Evolutionary conservation across 768 basidiomycete genomes (phyloP).

Genomic region (Hortiboletus campestris): DNA sequence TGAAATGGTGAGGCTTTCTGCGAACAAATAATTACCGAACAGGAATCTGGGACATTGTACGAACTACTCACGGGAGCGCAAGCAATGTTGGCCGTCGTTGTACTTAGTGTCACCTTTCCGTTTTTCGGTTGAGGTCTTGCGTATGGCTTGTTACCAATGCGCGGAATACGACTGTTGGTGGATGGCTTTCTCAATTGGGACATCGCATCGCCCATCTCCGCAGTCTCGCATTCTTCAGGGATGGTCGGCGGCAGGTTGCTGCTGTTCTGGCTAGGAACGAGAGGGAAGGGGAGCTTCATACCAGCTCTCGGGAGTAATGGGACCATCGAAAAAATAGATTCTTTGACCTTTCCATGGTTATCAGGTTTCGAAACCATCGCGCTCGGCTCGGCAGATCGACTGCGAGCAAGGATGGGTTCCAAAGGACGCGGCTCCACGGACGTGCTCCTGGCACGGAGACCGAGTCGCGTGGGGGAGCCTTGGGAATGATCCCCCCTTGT

Average conservation of each 20-base stretch:
- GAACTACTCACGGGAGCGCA: conserved; percentile 19
- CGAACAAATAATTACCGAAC: background rate
- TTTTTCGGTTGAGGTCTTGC: conserved; percentile 34
- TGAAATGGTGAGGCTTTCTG: conserved; percentile 13
- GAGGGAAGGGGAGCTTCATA: conserved; percentile 29
- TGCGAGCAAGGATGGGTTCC: conserved; percentile 13
- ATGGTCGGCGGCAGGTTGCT: conserved; percentile 28
- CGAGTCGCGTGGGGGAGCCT: conserved; percentile 17
- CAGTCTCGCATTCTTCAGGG: conserved; percentile 31
- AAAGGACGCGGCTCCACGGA: conserved; percentile 37
- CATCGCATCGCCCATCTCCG: conserved; percentile 27
- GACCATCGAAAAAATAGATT: conserved; percentile 21
- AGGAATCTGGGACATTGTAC: background rate
- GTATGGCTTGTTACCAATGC: conserved; percentile 60
- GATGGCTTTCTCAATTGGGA: conserved; percentile 49
- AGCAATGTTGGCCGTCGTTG: conserved; percentile 4
- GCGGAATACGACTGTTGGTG: conserved; percentile 57
- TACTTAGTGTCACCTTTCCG: background rate
- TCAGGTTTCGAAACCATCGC: conserved; percentile 4
- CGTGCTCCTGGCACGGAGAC: conserved; percentile 28
- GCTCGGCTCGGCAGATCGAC: conserved; percentile 32
- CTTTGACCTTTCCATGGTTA: conserved; percentile 14
- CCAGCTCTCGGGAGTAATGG: conserved; percentile 4
- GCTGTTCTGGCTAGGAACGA: conserved; percentile 22
- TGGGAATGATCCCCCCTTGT: conserved; percentile 9